Conservation (phyloP, 1,284 basidiomycete genomes). For the Leccinum huronense region DNA sequence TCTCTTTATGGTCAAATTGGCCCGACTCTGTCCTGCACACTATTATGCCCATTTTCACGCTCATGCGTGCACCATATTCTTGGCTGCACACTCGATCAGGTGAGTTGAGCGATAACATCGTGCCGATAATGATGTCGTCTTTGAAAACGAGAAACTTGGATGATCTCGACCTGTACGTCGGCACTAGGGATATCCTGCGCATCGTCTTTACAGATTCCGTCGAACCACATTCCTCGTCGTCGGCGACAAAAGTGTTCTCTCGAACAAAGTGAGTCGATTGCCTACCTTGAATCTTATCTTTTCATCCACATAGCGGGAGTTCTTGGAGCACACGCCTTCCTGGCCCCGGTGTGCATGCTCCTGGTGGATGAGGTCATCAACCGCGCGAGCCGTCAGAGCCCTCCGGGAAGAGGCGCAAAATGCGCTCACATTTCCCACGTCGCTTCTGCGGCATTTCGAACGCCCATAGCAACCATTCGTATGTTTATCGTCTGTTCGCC, state of each 20-base stretch:
- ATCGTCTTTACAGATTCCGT: conserved; percentile 80
- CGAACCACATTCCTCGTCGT: conserved; percentile 84
- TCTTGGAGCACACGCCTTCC: conserved; percentile 79
- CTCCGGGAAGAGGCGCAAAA: conserved; percentile 52
- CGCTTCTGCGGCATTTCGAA: conserved; percentile 61
- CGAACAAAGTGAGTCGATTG: conserved; percentile 5
- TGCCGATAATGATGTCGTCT: conserved; percentile 87
- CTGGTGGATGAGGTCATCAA: conserved; percentile 79
- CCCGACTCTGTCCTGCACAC: conserved; percentile 93
- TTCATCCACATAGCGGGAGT: conserved; percentile 90
- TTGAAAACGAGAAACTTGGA: conserved; percentile 55
- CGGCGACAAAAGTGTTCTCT: conserved; percentile 67
- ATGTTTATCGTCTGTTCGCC: conserved; percentile 7
- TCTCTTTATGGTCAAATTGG: conserved; percentile 81
- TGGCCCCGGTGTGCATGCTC: conserved; percentile 84
- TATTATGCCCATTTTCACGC: conserved; percentile 98
- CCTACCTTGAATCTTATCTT: conserved; percentile 54
- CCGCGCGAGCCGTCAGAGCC: conserved; percentile 65
- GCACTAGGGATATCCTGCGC: conserved; percentile 70
- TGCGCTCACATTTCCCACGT: conserved; percentile 66
- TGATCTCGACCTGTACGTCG: conserved; percentile 62
- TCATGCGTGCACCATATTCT: conserved; percentile 61
- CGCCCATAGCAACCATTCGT: conserved; percentile 57
- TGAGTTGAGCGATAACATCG: conserved; percentile 68
- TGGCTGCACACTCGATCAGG: too few relatives aligned